Evolutionary conservation across 352 stramenopile genomes (phyloP).

Genomic region (Globisporangium spiculum): DNA sequence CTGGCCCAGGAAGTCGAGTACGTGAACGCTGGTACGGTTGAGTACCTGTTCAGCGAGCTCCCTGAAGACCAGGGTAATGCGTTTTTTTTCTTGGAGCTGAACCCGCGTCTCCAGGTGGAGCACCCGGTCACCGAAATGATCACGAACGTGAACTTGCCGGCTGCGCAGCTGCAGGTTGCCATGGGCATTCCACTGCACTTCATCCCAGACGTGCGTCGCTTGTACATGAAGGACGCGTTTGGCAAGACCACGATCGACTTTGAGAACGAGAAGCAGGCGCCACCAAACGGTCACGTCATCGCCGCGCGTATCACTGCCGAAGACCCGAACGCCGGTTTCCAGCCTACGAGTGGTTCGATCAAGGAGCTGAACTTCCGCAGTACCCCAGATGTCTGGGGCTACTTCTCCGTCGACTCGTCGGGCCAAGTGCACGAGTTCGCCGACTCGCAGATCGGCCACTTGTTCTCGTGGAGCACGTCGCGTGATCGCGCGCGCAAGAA

Average conservation of each 20-base stretch:
- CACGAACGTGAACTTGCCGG: slow-evolving; percentile 96
- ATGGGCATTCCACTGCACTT: slow-evolving; percentile 99
- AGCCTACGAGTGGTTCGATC: slow-evolving; percentile 96
- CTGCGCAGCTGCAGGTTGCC: slow-evolving; percentile 96
- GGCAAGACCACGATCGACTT: slow-evolving; percentile 96
- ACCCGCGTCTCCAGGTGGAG: slow-evolving; percentile 98
- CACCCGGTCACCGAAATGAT: slow-evolving; percentile 99
- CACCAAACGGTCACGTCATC: slow-evolving; percentile 95
- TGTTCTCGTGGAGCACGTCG: slow-evolving; percentile 97
- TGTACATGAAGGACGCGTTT: slow-evolving; percentile 96
- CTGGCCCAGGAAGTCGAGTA: slow-evolving; percentile 99
- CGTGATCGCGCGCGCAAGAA: slow-evolving; percentile 97
- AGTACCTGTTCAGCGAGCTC: slow-evolving; percentile 99
- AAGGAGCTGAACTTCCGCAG: slow-evolving; percentile 99
- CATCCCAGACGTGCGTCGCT: slow-evolving; percentile 97
- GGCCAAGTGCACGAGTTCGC: slow-evolving; percentile 99
- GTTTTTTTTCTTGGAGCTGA: slow-evolving; percentile 99
- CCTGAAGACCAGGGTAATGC: slow-evolving; percentile 88
- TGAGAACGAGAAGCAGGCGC: slow-evolving; percentile 75
- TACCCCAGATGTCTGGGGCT: slow-evolving; percentile 99
- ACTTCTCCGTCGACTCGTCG: slow-evolving; percentile 99
- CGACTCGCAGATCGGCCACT: slow-evolving; percentile 99
- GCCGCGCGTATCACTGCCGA: slow-evolving; percentile 99
- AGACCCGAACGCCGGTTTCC: slow-evolving; percentile 99
- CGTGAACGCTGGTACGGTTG: slow-evolving; percentile 98